Conservation (phyloP, 768 basidiomycete genomes). For the Leccinum imitatum region DNA sequence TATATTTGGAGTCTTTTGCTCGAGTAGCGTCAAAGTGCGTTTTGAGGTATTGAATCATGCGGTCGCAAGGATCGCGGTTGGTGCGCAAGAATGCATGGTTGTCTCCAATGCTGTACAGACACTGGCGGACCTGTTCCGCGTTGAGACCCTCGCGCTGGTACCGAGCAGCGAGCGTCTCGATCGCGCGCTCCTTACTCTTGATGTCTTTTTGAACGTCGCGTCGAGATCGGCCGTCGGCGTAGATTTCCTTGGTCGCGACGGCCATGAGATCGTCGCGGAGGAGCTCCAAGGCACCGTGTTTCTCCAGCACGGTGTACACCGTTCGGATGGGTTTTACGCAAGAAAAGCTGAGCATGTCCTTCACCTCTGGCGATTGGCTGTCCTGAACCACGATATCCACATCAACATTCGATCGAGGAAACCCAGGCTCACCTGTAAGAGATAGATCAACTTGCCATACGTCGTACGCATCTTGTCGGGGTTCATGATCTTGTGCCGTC, state of each 20-base stretch:
- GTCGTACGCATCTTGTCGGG: constrained; percentile 90
- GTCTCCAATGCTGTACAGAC: constrained; percentile 85
- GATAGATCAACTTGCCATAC: constrained; percentile 83
- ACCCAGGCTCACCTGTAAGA: constrained; percentile 60
- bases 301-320: constrained; percentile 66
- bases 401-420: background rate
- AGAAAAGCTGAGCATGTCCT: constrained; percentile 75
- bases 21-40: constrained; percentile 75
- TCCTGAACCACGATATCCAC: constrained; percentile 47
- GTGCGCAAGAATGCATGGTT: constrained; percentile 85
- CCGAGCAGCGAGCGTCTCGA: constrained; percentile 66
- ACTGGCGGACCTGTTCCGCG: constrained; percentile 71
- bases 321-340: constrained; percentile 79
- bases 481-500: constrained; percentile 89
- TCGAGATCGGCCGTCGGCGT: constrained; percentile 65
- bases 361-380: constrained; percentile 80
- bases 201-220: constrained; percentile 85
- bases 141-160: constrained; percentile 59
- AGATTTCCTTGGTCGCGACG: constrained; percentile 79
- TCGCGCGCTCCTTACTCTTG: constrained; percentile 80
- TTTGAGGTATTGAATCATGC: constrained; percentile 76
- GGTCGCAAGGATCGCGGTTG: constrained; percentile 87
- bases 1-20: constrained; percentile 60
- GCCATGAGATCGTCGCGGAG: constrained; percentile 76
- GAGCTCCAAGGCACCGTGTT: constrained; percentile 60